A percentile compares a stretch with the other conserved stretches of the same genome.
Conservation (phyloP, 2,329 filamentous ascomycete genomes). For the Stagonosporopsis rhizophila region DNA sequence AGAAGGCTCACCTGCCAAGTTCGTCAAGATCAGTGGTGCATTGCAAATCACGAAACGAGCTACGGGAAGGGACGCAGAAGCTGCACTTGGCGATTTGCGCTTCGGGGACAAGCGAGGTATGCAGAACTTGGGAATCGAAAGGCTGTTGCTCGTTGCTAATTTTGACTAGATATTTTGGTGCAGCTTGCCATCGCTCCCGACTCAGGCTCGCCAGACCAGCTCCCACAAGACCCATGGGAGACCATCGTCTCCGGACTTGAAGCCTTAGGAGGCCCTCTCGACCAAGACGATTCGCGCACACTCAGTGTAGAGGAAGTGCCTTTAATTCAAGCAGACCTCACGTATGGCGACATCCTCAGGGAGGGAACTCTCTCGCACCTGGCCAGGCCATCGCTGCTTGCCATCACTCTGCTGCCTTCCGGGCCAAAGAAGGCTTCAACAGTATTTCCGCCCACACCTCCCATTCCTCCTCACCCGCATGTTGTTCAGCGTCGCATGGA, state of each 20-base stretch:
- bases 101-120: constrained; percentile 87
- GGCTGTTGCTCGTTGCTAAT: constrained; percentile 15
- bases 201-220: constrained; percentile 78
- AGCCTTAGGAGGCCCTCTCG: constrained; percentile 85
- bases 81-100: constrained; percentile 85
- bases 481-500: constrained; percentile 98
- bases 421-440: constrained; percentile 64
- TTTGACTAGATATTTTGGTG: constrained; percentile 77
- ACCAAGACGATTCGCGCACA: constrained; percentile 82
- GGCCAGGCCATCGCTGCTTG: constrained; percentile 85
- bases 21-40: constrained; percentile 97
- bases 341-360: constrained; percentile 89
- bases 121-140: constrained; percentile 10
- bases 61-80: constrained; percentile 92
- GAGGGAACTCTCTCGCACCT: constrained; percentile 87
- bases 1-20: constrained; percentile 96
- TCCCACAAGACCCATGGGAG: constrained; percentile 96
- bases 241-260: constrained; percentile 95
- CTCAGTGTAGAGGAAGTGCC: constrained; percentile 93
- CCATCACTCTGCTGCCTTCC: constrained; percentile 92
- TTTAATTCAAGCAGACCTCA: constrained; percentile 91
- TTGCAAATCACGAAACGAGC: constrained; percentile 96
- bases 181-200: constrained; percentile 93
- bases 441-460: constrained; percentile 63
- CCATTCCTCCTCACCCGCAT: constrained; percentile 92